Percentiles rank a stretch among this genome's conserved stretches.
These are phyloP conservation scores for Paradendryphiella salina DNA, from an alignment of 2,329 filamentous ascomycete species.

Conservation along the genomic window DNA sequence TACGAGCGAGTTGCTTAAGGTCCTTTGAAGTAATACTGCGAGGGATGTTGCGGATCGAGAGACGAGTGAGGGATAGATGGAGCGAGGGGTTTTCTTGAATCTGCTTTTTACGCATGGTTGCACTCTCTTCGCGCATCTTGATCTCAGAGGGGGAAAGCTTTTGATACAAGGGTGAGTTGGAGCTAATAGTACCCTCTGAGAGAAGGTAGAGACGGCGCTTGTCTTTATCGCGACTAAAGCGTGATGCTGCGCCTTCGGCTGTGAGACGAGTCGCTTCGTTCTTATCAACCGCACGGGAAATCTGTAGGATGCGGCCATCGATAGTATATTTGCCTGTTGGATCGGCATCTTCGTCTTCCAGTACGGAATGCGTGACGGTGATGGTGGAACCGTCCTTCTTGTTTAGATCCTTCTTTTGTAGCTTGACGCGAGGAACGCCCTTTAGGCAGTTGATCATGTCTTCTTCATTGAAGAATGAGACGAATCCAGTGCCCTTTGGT, in stretches of 20 bases:
- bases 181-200: slow-evolving; percentile 78
- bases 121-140: slow-evolving; percentile 84
- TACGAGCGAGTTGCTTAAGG: slow-evolving; percentile 84
- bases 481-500: slow-evolving; percentile 90
- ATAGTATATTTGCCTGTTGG: slow-evolving; percentile 84
- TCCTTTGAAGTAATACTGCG: slow-evolving; percentile 81
- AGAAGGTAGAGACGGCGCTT: slow-evolving; percentile 89
- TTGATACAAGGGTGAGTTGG: slow-evolving; percentile 76
- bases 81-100: slow-evolving; percentile 90
- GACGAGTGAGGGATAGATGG: slow-evolving; percentile 83
- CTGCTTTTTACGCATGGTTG: slow-evolving; percentile 82
- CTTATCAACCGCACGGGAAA: slow-evolving; percentile 83
- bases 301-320: slow-evolving; percentile 82
- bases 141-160: slow-evolving; percentile 77
- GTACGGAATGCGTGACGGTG: slow-evolving; percentile 66
- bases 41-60: slow-evolving; percentile 90
- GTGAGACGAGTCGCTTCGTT: slow-evolving; percentile 76
- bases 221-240: slow-evolving; percentile 75
- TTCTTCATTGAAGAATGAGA: slow-evolving; percentile 80
- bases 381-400: slow-evolving; percentile 44
- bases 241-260: slow-evolving; percentile 65
- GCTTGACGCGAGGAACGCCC: slow-evolving; percentile 62
- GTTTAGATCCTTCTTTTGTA: slow-evolving; percentile 44
- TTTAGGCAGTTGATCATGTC: slow-evolving; percentile 78
- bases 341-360: slow-evolving; percentile 84